Evolutionary conservation across 352 stramenopile species (phyloP), one percentile per base, ranked within the genome.

Genomic region (Phytophthora tubulina): DNA sequence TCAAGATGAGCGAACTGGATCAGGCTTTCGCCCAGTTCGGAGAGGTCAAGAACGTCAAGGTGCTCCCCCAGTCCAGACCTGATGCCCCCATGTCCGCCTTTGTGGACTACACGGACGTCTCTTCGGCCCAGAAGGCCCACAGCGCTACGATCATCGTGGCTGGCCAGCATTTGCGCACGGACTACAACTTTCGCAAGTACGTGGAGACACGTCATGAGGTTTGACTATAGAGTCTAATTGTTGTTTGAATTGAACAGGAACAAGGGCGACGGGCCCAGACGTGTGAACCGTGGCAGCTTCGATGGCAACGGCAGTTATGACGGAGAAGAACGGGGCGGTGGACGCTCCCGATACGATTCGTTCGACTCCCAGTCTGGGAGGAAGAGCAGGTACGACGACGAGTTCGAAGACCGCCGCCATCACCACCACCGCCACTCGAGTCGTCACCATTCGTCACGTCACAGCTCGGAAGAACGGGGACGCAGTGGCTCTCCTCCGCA

Each of bases 1-100:
- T 89, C 56, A 88, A 82, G 63, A 85, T 91, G 75, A 80, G 80
- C 56, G 72, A 88, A 15, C 44, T 91, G 44, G 79, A 89, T 31
- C 69, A 79, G 32, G 85, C 80, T 46, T 91, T 91, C 65, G 80
- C 74, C 7, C 54, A 82, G 54, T 91, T 84, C 63, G 84, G 84
- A 50, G 73, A 81, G 75, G 84, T 91, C 48, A 73, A 82, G 44
- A 90, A 89, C 57, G 75, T 91, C 41, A 90, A 90, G 67, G 75
- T 91, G 38, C 71, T 91, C 44, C 84, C 84, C 27, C 65, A 73
- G 35, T 46, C 63, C 14, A 63, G 69, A 49, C 77, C 75, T 6
- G 84, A 86, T 58, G 58, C 68, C 14, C 76, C 79, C 30, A 88
- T 91, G 71, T 91, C 84, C n/a, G 84, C 81, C 15, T 91, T 91